Conservation (phyloP, 2,329 filamentous ascomycete species). For the Aspergillus tamarii region DNA sequence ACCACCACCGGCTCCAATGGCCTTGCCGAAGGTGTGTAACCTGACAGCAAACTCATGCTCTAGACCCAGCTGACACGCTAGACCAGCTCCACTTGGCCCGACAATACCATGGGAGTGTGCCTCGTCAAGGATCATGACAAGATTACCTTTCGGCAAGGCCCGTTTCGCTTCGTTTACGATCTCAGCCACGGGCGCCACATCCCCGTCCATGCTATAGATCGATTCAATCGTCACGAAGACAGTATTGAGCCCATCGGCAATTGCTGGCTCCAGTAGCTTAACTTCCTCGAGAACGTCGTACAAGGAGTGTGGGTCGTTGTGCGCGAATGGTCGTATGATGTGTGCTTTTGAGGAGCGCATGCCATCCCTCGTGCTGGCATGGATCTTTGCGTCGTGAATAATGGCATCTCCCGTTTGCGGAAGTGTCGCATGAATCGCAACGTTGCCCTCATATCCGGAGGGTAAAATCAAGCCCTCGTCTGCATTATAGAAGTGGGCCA, state of each 20-base stretch:
- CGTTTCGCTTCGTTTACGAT: conserved; percentile 17
- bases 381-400: conserved; percentile 68
- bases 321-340: conserved; percentile 26
- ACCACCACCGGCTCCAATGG: conserved; percentile 30
- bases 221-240: conserved; percentile 48
- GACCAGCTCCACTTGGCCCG: conserved; percentile 17
- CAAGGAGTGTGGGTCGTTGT: conserved; percentile 9
- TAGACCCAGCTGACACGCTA: conserved; percentile 26
- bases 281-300: conserved; percentile 1
- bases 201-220: conserved; percentile 54
- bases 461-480: conserved; percentile 56
- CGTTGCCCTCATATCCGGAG: conserved; percentile 62
- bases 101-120: conserved; percentile 20
- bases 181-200: conserved; percentile 34
- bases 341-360: conserved; percentile 61
- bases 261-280: background rate
- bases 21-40: conserved; percentile 33
- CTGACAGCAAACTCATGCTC: conserved; percentile 31
- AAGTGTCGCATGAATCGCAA: conserved; percentile 55
- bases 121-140: conserved; percentile 22
- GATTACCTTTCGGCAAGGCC: conserved; percentile 24
- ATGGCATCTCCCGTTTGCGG: conserved; percentile 59
- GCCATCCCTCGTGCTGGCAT: conserved; percentile 72
- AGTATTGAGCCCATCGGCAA: conserved; percentile 21
- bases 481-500: conserved; percentile 58